phyloP scores from a whole-genome alignment of 768 basidiomycete genomes.

The Lentinula detonsa region DNA sequence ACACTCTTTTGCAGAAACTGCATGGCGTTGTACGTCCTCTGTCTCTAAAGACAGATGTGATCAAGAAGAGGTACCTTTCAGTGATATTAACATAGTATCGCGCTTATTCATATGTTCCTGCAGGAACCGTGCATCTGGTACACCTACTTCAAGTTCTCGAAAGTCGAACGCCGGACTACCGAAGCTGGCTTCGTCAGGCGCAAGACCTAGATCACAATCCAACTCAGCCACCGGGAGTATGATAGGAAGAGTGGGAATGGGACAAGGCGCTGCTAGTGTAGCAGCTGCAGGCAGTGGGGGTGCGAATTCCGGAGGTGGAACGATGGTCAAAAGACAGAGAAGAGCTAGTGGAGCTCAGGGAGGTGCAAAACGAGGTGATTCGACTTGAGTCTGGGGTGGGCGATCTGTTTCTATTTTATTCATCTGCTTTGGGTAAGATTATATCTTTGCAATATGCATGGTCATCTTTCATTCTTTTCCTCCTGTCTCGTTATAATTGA shows the following conservation, averaged over 20 bases:
- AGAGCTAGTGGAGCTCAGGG: conserved; percentile 51
- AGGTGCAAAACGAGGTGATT: conserved; percentile 19
- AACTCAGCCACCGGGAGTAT: conserved; percentile 37
- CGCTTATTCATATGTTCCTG: background rate
- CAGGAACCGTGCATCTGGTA: conserved; percentile 79
- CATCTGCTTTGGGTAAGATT: conserved; percentile 7
- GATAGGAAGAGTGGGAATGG: conserved; percentile 13
- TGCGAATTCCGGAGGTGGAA: conserved; percentile 23
- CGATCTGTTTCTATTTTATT: conserved; percentile 10
- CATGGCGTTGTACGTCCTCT: conserved; percentile 93
- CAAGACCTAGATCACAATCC: conserved; percentile 70
- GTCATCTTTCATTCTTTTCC: conserved; percentile 7
- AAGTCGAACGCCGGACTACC: conserved; percentile 57
- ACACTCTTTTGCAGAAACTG: conserved; percentile 66
- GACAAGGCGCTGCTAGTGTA: conserved; percentile 16
- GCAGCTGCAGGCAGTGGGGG: conserved; percentile 23
- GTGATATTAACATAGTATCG: background rate
- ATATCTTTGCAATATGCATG: conserved; percentile 5
- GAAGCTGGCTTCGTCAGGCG: conserved; percentile 70
- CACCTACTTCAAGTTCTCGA: conserved; percentile 58
- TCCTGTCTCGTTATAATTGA: conserved; percentile 9
- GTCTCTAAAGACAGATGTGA: conserved; percentile 94
- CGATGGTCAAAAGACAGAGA: conserved; percentile 74
- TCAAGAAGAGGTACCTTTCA: conserved; percentile 79
- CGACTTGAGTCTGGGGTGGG: background rate